Conservation (phyloP, 805 yeast species). For the Kodamaea laetipori region DNA sequence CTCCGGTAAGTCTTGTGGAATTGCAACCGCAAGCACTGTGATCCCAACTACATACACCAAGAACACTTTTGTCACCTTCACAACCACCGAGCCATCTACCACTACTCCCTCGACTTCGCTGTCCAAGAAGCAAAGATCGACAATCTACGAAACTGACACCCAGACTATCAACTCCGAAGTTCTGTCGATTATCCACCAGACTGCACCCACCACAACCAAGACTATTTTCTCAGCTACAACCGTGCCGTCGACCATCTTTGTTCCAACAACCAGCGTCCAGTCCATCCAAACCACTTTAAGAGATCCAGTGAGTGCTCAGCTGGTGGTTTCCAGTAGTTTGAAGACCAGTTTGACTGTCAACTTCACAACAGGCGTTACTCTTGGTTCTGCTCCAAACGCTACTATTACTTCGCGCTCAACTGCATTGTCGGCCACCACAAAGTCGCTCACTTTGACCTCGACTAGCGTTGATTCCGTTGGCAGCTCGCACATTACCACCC, state of each 20-base stretch:
- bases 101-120: constrained; percentile 3
- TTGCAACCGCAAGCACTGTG: constrained; percentile 5
- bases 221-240: constrained; percentile 30
- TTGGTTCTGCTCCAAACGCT: constrained; percentile 2
- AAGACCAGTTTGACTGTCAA: constrained; percentile 26
- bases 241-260: constrained; percentile 24
- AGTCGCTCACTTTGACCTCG: not conserved
- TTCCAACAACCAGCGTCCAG: constrained; percentile 21
- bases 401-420: not conserved
- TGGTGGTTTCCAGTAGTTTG: constrained; percentile 26
- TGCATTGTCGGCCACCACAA: not conserved
- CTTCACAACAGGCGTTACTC: constrained; percentile 21
- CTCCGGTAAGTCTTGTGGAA: constrained; percentile 7
- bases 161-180: constrained; percentile 20
- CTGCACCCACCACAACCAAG: constrained; percentile 33
- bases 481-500: not conserved
- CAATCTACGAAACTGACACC: constrained; percentile 22
- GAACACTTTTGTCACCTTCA: constrained; percentile 3
- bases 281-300: constrained; percentile 24
- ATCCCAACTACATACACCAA: constrained; percentile 9
- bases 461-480: not conserved
- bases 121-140: constrained; percentile 13
- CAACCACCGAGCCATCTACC: not conserved
- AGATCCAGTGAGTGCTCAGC: constrained; percentile 33
- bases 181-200: constrained; percentile 16